Evolutionary conservation across 2,329 filamentous ascomycete species (phyloP), one percentile per base, ranked within the genome.

Genomic region (Colletotrichum salicis): DNA sequence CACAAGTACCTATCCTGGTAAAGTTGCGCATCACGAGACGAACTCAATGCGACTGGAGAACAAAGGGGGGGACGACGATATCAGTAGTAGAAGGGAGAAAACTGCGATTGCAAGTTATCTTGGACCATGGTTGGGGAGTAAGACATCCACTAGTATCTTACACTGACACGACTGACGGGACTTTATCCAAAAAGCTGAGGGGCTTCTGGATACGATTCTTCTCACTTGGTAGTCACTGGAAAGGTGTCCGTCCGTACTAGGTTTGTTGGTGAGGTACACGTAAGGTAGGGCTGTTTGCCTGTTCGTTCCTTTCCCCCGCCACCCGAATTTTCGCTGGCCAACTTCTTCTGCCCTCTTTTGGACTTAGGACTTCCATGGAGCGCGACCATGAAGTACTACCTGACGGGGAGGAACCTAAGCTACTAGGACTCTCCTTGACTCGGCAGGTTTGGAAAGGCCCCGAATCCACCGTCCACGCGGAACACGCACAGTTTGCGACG

Each of bases 251-350:
- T 3, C 24, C 24, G 24, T 27, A 27, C 24, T 27, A 7, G 13
- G 37, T 41, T 41, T 15, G 12, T 27, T 27, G 24, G 37, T 15
- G 5, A 41, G 37, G 37, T 19, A 41, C 19, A 41, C 41, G 41
- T 48, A n/a, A 48, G 41, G 19, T 11, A 48, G 41, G 41, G 41
- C 41, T 4, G 8, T 48, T 22, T 48, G 41, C 41, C 41, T 48
- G 19, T 48, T 48, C 41, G 41, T n/a, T 48, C 41, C 7, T n/a
- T 48, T 48, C 41, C 41, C 41, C 41, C 41, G 41, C 41, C 41
- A 48, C 41, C 41, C 41, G 41, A 48, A 48, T 48, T 48, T 48
- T 48, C 41, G n/a, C 8, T n/a, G 7, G 70, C 70, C 70, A 64
- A 59, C 22, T 48, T 35, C 37, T 54, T 61, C 67, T 64, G 19